Base-by-base conservation (phyloP, 805 yeast species). In the Maudiozyma barnettii region DNA sequence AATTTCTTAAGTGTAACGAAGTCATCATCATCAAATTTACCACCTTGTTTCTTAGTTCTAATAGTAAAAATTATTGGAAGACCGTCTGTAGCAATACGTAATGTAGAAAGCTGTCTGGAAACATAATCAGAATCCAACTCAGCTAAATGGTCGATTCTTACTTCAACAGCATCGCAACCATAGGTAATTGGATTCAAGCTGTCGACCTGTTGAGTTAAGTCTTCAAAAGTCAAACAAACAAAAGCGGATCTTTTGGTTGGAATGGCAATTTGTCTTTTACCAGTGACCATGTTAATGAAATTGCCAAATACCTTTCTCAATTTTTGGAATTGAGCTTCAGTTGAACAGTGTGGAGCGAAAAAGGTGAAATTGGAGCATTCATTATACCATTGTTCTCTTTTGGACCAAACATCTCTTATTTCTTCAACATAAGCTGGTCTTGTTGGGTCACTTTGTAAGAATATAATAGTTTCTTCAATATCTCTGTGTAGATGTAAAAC, bases 401-500 rank as follows among this genome's bases (percentile, higher is more conserved):
- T 79, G 35, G 69, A 59, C 95, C 96, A 93, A 29, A 93, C 97
- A 26, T 77, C 79, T 53, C 74, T 73, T 56, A 89, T 81, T 58
- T 89, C 96, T 55, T 80, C 86, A 12, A 74, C 74, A 57, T 82
- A 90, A 1, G 95, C 85, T 14, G 99, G 99, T 61, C 99, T 77
- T 0, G 89, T 73, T 43, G 84, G 79, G 65, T 93, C 99, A 49
- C 71, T 66, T 46, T 80, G 75, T 54, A 93, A 74, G 64, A 86
- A 88, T 9, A 73, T 71, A 37, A 89, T 79, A 29, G 95, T 87
- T 54, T 86, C 84, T 48, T 79, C 81, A 51, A 91, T 76, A 57
- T 86, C 85, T 54, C 99, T 82, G 64, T 91, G 97, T 49, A 93
- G 73, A 58, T 93, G 97, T 47, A 93, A 71, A 12, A 93, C 98